phyloP scores from a whole-genome alignment of 176 grass and related monocot genomes.

The Triticum dicoccoides region DNA sequence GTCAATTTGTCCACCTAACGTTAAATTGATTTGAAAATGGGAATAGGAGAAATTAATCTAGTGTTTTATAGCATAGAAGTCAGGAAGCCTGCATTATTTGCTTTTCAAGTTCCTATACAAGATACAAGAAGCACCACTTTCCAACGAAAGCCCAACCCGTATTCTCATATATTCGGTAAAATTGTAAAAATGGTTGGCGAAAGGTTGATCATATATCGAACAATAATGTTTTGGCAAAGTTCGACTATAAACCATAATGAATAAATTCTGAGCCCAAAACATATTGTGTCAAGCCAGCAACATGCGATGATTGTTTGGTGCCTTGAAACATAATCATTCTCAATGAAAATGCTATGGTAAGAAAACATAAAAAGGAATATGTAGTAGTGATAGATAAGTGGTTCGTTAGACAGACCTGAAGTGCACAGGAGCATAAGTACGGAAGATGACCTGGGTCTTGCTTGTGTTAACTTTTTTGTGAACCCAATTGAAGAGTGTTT shows the following conservation, averaged over 20 bases:
- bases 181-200: background rate
- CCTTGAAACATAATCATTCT: background rate
- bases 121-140: too few relatives aligned
- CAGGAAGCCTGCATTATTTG: background rate
- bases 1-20: background rate
- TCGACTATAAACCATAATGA: background rate
- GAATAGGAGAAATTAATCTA: background rate
- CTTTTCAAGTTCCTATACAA: background rate
- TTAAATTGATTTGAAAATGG: background rate
- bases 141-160: background rate
- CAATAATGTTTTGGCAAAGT: background rate
- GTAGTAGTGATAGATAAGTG: background rate
- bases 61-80: background rate
- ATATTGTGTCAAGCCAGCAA: background rate
- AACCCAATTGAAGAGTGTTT: conserved; percentile 75
- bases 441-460: conserved; percentile 86
- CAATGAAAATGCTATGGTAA: conserved; percentile 17
- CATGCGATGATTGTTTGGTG: background rate
- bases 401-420: conserved; percentile 62
- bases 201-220: background rate
- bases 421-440: conserved; percentile 92
- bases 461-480: conserved; percentile 63
- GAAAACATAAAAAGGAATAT: conserved; percentile 2
- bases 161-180: background rate
- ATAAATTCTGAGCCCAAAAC: background rate